Evolutionary conservation across 306 rosid genomes (phyloP).

Genomic region (Hippophae tibetana): DNA sequence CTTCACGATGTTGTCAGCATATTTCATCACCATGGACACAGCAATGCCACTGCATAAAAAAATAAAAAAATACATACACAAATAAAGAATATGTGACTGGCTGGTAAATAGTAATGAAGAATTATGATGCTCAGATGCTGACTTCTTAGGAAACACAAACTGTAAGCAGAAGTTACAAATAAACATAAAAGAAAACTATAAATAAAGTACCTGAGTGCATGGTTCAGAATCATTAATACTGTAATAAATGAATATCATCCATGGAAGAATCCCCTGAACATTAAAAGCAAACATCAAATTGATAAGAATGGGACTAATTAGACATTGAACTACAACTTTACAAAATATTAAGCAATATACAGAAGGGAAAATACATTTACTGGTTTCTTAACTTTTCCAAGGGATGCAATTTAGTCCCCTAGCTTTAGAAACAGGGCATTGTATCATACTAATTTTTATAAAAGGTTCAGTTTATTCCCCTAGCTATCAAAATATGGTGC

Average conservation of each 20-base stretch:
- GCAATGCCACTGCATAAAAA: slow-evolving; percentile 79
- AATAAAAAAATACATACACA: not conserved
- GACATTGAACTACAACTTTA: not conserved
- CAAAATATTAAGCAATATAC: not conserved
- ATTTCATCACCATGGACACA: slow-evolving; percentile 97
- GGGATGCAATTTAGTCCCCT: too few relatives aligned
- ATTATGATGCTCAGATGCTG: slow-evolving; percentile 15
- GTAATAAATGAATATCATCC: slow-evolving; percentile 86
- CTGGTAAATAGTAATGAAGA: too few relatives aligned
- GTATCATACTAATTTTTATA: too few relatives aligned
- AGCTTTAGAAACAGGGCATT: too few relatives aligned
- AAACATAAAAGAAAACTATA: slow-evolving; percentile 1
- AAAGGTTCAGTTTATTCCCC: too few relatives aligned
- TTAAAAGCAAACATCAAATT: slow-evolving; percentile 9
- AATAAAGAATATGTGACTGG: too few relatives aligned
- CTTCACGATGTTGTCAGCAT: slow-evolving; percentile 96
- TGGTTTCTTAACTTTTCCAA: too few relatives aligned
- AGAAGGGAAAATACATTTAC: too few relatives aligned
- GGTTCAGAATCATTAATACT: slow-evolving; percentile 84
- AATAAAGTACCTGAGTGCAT: slow-evolving; percentile 70
- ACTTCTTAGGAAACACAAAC: not conserved
- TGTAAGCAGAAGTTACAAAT: slow-evolving; percentile 1
- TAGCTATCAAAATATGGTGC: too few relatives aligned
- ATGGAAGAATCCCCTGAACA: slow-evolving; percentile 82
- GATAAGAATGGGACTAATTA: too few relatives aligned